A percentile compares a stretch with the other conserved stretches of the same genome.
phyloP scores from a whole-genome alignment of 163 green algal species.

The Chlamydomonas reinhardtii region DNA sequence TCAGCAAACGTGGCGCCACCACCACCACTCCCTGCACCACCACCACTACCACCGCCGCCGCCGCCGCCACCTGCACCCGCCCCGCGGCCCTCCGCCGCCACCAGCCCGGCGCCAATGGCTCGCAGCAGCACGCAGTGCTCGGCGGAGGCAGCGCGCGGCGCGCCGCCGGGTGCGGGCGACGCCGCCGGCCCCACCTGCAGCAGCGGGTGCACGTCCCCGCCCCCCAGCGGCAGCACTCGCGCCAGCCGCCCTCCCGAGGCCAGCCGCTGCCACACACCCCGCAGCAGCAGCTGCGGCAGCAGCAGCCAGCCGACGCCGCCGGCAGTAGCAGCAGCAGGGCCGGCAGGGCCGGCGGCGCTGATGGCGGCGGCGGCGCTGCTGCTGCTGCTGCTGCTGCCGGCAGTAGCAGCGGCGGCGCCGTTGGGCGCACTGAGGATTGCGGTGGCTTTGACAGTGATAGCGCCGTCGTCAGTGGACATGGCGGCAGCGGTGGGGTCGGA shows the following conservation, averaged over 20 bases:
- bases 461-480: too few relatives aligned
- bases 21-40: too few relatives aligned
- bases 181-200: conserved; percentile 7
- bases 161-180: background rate
- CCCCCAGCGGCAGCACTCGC: conserved; percentile 17
- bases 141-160: background rate
- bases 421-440: too few relatives aligned
- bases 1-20: background rate
- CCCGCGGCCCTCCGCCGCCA: background rate
- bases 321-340: too few relatives aligned
- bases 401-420: background rate
- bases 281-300: background rate
- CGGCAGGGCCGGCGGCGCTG: too few relatives aligned
- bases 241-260: background rate
- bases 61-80: background rate
- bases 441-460: too few relatives aligned
- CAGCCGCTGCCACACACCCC: conserved; percentile 2
- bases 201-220: conserved; percentile 1
- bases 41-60: too few relatives aligned
- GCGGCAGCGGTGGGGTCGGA: too few relatives aligned
- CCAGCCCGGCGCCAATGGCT: background rate
- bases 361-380: too few relatives aligned
- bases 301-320: too few relatives aligned
- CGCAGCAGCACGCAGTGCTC: conserved; percentile 16
- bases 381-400: background rate